These are phyloP conservation scores for Diospyros kaki DNA, from an alignment of 148 eudicot genomes.

Conservation along the genomic window DNA sequence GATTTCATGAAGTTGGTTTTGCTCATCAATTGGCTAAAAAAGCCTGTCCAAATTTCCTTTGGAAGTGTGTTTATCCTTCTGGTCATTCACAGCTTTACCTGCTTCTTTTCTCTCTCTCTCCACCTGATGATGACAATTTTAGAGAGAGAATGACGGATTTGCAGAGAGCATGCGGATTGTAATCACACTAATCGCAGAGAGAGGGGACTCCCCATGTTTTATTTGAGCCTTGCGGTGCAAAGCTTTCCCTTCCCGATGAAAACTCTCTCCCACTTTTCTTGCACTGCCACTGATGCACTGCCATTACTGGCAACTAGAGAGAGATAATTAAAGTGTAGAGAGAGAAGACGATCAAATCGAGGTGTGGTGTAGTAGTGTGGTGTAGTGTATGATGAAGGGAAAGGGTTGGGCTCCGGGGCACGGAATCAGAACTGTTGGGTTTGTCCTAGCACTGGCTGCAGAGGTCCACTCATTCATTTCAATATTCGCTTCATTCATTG, in stretches of 20 bases:
- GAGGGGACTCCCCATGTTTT: not conserved
- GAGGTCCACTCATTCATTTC: slow-evolving; percentile 12
- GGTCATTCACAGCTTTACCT: not conserved
- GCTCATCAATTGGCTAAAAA: not conserved
- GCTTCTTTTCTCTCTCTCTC: not conserved
- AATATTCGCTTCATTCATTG: slow-evolving; percentile 10
- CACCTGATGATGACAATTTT: not conserved
- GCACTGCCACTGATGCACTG: slow-evolving; percentile 55
- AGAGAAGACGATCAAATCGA: slow-evolving; percentile 45
- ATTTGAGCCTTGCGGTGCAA: slow-evolving; percentile 16
- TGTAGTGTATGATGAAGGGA: slow-evolving; percentile 5
- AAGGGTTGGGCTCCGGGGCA: slow-evolving; percentile 18
- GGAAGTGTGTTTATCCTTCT: slow-evolving; percentile 9
- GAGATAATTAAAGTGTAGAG: slow-evolving; percentile 11
- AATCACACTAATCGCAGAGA: not conserved
- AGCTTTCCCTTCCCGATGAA: slow-evolving; percentile 62
- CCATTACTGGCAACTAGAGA: slow-evolving; percentile 33
- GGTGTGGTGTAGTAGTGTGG: slow-evolving; percentile 19
- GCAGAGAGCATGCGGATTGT: slow-evolving; percentile 18
- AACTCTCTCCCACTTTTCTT: slow-evolving; percentile 41
- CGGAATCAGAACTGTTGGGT: slow-evolving; percentile 16
- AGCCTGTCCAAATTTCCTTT: slow-evolving; percentile 16
- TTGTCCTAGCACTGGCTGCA: slow-evolving; percentile 10
- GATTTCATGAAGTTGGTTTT: slow-evolving; percentile 7
- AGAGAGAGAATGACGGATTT: slow-evolving; percentile 14